Conservation (phyloP, 2,329 filamentous ascomycete genomes). For the Colletotrichum zoysiae region DNA sequence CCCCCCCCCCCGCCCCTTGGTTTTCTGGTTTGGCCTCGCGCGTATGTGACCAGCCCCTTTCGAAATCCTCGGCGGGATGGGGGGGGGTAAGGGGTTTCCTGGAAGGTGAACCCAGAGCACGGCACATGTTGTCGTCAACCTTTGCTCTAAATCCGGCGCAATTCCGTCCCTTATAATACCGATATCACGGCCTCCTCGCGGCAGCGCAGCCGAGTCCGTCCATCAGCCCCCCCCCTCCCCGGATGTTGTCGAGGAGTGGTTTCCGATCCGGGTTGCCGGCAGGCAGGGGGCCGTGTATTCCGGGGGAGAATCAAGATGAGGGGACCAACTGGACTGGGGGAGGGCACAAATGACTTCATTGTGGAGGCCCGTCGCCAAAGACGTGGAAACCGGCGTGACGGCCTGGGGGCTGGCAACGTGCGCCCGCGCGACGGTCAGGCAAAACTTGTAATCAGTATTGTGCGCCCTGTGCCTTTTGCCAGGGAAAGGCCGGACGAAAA, state of each 20-base stretch:
- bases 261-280: background rate
- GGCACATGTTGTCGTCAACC: background rate
- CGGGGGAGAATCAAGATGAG: constrained; percentile 13
- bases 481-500: constrained; percentile 4
- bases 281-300: background rate
- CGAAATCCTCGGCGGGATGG: background rate
- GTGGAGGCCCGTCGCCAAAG: constrained; percentile 31
- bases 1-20: background rate
- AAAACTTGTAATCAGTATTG: background rate
- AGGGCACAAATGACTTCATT: constrained; percentile 40
- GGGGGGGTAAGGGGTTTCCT: too few relatives aligned
- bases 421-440: background rate
- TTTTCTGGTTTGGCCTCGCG: background rate
- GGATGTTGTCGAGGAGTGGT: background rate
- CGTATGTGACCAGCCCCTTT: background rate
- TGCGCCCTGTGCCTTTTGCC: background rate
- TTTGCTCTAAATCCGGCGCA: background rate
- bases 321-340: background rate
- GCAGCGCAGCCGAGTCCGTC: background rate
- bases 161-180: too few relatives aligned
- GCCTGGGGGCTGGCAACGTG: background rate
- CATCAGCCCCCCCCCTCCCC: background rate
- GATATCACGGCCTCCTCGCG: too few relatives aligned
- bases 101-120: background rate
- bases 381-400: constrained; percentile 20